A percentile compares a stretch with the other conserved stretches of the same genome.
phyloP scores from a whole-genome alignment of 1,284 basidiomycete genomes.

The Cystobasidium slooffiae region DNA sequence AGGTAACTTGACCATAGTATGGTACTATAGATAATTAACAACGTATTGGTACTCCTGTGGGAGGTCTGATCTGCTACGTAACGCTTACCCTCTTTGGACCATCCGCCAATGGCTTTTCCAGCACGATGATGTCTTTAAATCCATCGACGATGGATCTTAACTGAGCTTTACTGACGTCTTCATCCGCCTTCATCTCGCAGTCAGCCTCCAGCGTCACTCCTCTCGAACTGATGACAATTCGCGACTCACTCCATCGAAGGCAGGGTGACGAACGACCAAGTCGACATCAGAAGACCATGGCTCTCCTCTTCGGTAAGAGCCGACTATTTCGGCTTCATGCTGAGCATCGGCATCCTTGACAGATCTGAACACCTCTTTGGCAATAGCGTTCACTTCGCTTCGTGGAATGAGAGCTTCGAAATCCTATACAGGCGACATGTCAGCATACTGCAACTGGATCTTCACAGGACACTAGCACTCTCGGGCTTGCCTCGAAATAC shows the following conservation, averaged over 20 bases:
- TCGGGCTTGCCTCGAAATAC: conserved; percentile 43
- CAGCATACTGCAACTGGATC: background rate
- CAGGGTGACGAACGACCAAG: conserved; percentile 45
- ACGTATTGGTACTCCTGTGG: background rate
- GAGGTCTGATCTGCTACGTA: conserved; percentile 13
- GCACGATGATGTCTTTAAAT: conserved; percentile 31
- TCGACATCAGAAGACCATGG: conserved; percentile 37
- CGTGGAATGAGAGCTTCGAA: conserved; percentile 50
- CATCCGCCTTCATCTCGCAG: too few species aligned
- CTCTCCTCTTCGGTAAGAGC: conserved; percentile 48
- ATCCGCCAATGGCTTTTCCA: conserved; percentile 43
- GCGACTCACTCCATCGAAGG: conserved; percentile 44
- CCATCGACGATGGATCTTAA: conserved; percentile 38
- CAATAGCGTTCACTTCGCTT: conserved; percentile 48
- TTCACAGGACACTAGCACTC: background rate
- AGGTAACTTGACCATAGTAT: conserved; percentile 47
- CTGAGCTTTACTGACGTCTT: conserved; percentile 39
- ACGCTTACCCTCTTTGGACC: conserved; percentile 46
- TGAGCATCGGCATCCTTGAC: conserved; percentile 38
- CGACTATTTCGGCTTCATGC: conserved; percentile 49
- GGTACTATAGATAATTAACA: background rate
- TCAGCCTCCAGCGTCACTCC: too few species aligned
- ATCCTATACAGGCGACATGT: conserved; percentile 40
- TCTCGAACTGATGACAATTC: too few species aligned
- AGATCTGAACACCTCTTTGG: conserved; percentile 27